Percentiles rank a stretch among this genome's conserved stretches.
Evolutionary conservation across 1,284 basidiomycete species (phyloP).

Genomic region (Ustilago vetiveriae): DNA sequence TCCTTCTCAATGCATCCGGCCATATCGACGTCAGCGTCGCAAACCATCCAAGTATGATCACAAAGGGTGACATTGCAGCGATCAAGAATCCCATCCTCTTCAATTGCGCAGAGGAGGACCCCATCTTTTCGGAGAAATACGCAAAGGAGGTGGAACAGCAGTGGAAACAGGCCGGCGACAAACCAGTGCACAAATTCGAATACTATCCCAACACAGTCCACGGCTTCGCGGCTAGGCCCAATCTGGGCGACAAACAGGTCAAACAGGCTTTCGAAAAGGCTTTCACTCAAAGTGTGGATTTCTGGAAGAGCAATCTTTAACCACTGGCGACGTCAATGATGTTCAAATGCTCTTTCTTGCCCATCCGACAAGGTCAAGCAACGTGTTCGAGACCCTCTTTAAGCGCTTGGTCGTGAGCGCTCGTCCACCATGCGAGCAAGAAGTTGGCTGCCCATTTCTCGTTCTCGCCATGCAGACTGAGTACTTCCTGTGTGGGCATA

Average conservation of each 20-base stretch:
- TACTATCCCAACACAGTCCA: conserved; percentile 73
- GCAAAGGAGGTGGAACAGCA: conserved; percentile 70
- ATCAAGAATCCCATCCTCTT: conserved; percentile 72
- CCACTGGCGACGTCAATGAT: background rate
- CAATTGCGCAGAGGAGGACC: conserved; percentile 74
- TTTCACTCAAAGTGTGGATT: conserved; percentile 11
- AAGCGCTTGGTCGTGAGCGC: background rate
- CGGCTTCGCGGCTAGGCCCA: conserved; percentile 73
- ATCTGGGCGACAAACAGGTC: conserved; percentile 70
- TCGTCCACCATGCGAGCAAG: conserved; percentile 8
- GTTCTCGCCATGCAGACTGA: conserved; percentile 2
- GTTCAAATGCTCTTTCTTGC: background rate
- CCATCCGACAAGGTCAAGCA: background rate
- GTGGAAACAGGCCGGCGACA: conserved; percentile 69
- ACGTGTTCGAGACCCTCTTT: background rate
- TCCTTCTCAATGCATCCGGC: conserved; percentile 52
- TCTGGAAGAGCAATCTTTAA: conserved; percentile 38
- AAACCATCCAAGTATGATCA: conserved; percentile 72
- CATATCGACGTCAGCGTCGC: conserved; percentile 72
- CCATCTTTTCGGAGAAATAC: conserved; percentile 68
- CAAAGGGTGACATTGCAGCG: conserved; percentile 50
- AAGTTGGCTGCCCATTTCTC: conserved; percentile 12
- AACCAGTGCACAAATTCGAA: conserved; percentile 72
- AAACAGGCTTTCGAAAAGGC: conserved; percentile 72
- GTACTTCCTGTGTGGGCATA: background rate